Conservation (phyloP, 1,284 basidiomycete genomes). For the Waitea zeae region DNA sequence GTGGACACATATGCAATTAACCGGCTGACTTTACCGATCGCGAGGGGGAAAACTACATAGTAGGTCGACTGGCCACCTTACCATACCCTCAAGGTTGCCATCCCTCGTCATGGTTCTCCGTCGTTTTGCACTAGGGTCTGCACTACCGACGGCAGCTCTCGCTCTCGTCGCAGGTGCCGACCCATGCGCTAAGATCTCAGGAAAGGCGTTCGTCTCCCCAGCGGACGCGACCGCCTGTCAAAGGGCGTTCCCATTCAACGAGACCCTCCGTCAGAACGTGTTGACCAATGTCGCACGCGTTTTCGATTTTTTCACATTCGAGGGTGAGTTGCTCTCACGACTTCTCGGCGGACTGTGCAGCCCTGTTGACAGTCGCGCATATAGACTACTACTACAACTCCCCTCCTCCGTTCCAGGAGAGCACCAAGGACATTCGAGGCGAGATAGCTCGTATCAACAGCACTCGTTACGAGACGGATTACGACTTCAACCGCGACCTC, state of each 20-base stretch:
- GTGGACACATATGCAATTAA: too few relatives aligned
- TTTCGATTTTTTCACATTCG: slow-evolving; percentile 49
- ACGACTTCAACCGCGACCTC: slow-evolving; percentile 42
- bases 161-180: too few relatives aligned
- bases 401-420: slow-evolving; percentile 42
- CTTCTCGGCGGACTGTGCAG: too few relatives aligned
- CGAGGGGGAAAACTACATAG: too few relatives aligned
- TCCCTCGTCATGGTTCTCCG: too few relatives aligned
- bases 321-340: too few relatives aligned
- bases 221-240: slow-evolving; percentile 38
- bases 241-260: slow-evolving; percentile 46
- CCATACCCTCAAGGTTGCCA: too few relatives aligned
- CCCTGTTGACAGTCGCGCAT: too few relatives aligned
- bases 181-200: slow-evolving; percentile 32
- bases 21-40: too few relatives aligned
- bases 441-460: slow-evolving; percentile 28
- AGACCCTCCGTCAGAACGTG: slow-evolving; percentile 43
- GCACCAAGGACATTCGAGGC: slow-evolving; percentile 33
- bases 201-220: slow-evolving; percentile 28
- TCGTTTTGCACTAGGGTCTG: too few relatives aligned
- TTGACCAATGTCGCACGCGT: slow-evolving; percentile 32
- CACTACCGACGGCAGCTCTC: too few relatives aligned
- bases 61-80: too few relatives aligned
- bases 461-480: slow-evolving; percentile 35
- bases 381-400: slow-evolving; percentile 41